Conservation (phyloP, 2,329 filamentous ascomycete species). For the Nemania diffusa region DNA sequence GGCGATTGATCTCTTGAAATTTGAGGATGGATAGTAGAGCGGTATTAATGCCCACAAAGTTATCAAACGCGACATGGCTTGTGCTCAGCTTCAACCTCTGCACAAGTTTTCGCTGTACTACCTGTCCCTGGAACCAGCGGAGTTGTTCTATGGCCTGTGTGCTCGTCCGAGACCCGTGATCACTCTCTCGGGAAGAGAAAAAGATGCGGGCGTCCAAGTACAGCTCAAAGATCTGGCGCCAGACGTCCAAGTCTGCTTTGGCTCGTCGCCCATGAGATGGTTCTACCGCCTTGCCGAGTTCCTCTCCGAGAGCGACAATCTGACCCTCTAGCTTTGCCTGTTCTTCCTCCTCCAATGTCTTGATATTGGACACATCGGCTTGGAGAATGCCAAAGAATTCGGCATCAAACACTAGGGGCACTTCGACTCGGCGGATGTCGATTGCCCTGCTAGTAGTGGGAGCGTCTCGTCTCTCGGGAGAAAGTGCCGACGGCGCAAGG, state of each 20-base stretch:
- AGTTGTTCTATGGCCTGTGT: conserved; percentile 74
- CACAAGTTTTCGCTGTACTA: conserved; percentile 68
- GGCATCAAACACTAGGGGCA: conserved; percentile 79
- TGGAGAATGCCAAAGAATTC: conserved; percentile 84
- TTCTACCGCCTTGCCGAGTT: conserved; percentile 72
- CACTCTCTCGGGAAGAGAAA: conserved; percentile 79
- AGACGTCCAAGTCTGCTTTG: conserved; percentile 73
- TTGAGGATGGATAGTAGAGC: conserved; percentile 81
- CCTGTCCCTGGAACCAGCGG: conserved; percentile 76
- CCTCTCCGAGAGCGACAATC: conserved; percentile 71
- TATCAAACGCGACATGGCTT: conserved; percentile 71
- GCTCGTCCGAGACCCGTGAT: conserved; percentile 74
- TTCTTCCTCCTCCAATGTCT: conserved; percentile 74
- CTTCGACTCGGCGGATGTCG: conserved; percentile 65
- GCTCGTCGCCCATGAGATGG: conserved; percentile 70
- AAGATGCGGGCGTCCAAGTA: conserved; percentile 85
- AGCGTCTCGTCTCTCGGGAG: background rate
- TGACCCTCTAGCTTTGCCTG: conserved; percentile 70
- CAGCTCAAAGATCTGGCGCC: conserved; percentile 83
- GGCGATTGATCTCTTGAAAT: conserved; percentile 85
- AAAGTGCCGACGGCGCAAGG: background rate
- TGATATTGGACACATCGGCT: conserved; percentile 75
- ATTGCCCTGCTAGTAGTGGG: conserved; percentile 6
- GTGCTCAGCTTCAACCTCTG: conserved; percentile 72
- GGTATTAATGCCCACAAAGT: conserved; percentile 78